Evolutionary conservation across 805 yeast species (phyloP).

Genomic region (Saccharomycopsis fermentans): DNA sequence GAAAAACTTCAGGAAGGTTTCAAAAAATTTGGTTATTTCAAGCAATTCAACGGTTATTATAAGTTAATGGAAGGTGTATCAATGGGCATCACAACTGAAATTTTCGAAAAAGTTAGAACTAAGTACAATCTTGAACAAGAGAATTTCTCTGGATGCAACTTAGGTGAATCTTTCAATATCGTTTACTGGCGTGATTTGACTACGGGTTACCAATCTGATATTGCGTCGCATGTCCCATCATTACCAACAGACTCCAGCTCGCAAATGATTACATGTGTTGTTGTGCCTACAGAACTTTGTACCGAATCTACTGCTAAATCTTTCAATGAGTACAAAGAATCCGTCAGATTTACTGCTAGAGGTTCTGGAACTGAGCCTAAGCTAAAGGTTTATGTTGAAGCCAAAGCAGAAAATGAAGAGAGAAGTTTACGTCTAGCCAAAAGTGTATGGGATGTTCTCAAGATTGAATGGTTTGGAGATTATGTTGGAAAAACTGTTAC

Average conservation of each 20-base stretch:
- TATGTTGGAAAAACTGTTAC: neutral
- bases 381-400: slow-evolving; percentile 84
- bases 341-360: slow-evolving; percentile 69
- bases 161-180: slow-evolving; percentile 50
- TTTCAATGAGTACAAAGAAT: slow-evolving; percentile 24
- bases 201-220: slow-evolving; percentile 64
- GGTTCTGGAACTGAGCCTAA: slow-evolving; percentile 98
- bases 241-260: slow-evolving; percentile 65
- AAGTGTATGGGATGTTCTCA: slow-evolving; percentile 56
- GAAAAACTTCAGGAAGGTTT: slow-evolving; percentile 44
- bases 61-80: slow-evolving; percentile 35
- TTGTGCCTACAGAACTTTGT: slow-evolving; percentile 23
- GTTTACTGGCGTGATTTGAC: slow-evolving; percentile 77
- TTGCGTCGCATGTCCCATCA: slow-evolving; percentile 44
- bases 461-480: slow-evolving; percentile 46
- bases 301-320: slow-evolving; percentile 13
- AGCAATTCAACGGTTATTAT: slow-evolving; percentile 83
- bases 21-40: slow-evolving; percentile 64
- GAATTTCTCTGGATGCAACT: slow-evolving; percentile 31
- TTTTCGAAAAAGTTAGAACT: slow-evolving; percentile 47
- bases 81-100: slow-evolving; percentile 37
- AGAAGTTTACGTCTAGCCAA: slow-evolving; percentile 44
- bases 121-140: slow-evolving; percentile 22
- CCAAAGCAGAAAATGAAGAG: slow-evolving; percentile 37
- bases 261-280: slow-evolving; percentile 75